Evolutionary conservation across 2,329 filamentous ascomycete genomes (phyloP).

Genomic region (Fusarium veterinarium): DNA sequence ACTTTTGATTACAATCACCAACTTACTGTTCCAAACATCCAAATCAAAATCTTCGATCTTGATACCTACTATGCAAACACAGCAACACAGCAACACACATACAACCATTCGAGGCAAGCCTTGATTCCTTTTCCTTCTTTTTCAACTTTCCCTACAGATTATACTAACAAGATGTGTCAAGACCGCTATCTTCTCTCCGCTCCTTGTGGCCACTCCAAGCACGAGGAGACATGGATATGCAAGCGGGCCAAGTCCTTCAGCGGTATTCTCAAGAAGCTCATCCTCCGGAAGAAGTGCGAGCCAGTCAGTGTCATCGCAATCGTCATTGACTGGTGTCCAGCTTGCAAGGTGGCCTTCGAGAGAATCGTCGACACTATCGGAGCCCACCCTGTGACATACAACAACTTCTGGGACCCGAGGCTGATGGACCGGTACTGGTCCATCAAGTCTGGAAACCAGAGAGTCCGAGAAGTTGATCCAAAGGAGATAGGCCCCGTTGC

Average conservation of each 20-base stretch:
- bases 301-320: background rate
- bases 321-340: constrained; percentile 9
- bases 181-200: background rate
- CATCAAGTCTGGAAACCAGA: constrained; percentile 1
- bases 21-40: background rate
- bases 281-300: background rate
- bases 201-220: constrained; percentile 3
- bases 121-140: background rate
- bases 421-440: constrained; percentile 10
- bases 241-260: background rate
- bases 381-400: background rate
- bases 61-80: background rate
- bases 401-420: constrained; percentile 3
- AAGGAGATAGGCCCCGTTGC: background rate
- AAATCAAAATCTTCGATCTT: background rate
- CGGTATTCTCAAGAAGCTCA: background rate
- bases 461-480: background rate
- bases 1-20: background rate
- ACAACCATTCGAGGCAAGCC: background rate
- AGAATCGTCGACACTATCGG: background rate
- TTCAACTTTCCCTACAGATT: background rate
- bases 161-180: constrained; percentile 5
- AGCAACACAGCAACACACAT: background rate
- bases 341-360: background rate
- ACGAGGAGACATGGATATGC: background rate